Evolutionary conservation across 257 asterid genomes (phyloP).

Genomic region (Asclepias syriaca): DNA sequence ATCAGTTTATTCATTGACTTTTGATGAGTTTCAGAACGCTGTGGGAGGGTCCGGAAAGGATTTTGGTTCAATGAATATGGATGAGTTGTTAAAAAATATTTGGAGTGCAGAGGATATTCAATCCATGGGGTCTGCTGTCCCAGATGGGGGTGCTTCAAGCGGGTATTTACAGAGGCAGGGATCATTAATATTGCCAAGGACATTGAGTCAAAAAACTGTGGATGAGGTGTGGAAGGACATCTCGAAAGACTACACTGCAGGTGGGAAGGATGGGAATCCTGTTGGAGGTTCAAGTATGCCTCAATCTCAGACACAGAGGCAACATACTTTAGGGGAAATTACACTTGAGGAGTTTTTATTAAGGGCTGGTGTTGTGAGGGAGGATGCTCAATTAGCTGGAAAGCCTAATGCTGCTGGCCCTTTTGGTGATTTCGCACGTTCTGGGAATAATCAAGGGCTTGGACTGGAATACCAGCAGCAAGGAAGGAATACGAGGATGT

Average conservation of each 20-base stretch:
- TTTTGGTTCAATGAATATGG: slow-evolving; percentile 99
- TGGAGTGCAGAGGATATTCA: slow-evolving; percentile 97
- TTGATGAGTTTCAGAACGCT: slow-evolving; percentile 78
- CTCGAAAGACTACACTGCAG: slow-evolving; percentile 42
- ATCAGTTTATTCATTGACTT: slow-evolving; percentile 79
- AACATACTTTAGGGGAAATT: slow-evolving; percentile 72
- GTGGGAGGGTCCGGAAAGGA: slow-evolving; percentile 66
- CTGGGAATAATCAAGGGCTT: slow-evolving; percentile 31
- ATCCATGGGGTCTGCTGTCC: slow-evolving; percentile 35
- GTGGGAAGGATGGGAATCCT: slow-evolving; percentile 31
- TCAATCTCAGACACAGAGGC: slow-evolving; percentile 31
- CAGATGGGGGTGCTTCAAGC: slow-evolving; percentile 19
- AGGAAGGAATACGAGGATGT: slow-evolving; percentile 31
- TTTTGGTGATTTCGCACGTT: slow-evolving; percentile 38
- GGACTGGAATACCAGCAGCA: slow-evolving; percentile 48
- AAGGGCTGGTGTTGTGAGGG: slow-evolving; percentile 84
- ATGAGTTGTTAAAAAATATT: slow-evolving; percentile 81
- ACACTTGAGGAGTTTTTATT: slow-evolving; percentile 87
- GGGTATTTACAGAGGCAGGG: slow-evolving; percentile 82
- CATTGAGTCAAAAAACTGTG: slow-evolving; percentile 89
- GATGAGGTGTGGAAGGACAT: slow-evolving; percentile 94
- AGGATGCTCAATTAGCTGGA: slow-evolving; percentile 52
- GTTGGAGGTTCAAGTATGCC: slow-evolving; percentile 37
- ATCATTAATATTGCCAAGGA: slow-evolving; percentile 78
- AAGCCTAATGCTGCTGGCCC: slow-evolving; percentile 32